phyloP scores from a whole-genome alignment of 495 filamentous ascomycete genomes.

The Aspergillus indologenus region DNA sequence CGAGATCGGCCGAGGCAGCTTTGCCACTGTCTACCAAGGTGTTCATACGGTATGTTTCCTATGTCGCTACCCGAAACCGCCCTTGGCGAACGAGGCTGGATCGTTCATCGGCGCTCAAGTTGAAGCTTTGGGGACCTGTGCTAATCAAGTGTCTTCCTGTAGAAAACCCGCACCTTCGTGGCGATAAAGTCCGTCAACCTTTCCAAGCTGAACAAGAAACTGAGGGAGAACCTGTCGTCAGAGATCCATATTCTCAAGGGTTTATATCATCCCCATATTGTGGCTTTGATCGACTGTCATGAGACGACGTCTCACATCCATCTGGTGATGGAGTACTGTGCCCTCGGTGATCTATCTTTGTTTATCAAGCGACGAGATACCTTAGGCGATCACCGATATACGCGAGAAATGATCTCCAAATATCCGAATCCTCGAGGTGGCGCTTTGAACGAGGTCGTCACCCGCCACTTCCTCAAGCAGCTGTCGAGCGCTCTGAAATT shows the following conservation, averaged over 20 bases:
- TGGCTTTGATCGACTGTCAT: conserved; percentile 88
- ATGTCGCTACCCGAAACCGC: background rate
- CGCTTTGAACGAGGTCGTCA: conserved; percentile 89
- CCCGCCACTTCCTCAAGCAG: conserved; percentile 94
- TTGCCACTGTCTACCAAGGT: conserved; percentile 88
- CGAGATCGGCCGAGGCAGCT: conserved; percentile 93
- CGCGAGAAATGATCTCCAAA: conserved; percentile 80
- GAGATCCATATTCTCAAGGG: conserved; percentile 93
- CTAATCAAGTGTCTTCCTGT: conserved; percentile 5
- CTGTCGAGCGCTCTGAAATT: conserved; percentile 90
- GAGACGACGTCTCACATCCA: conserved; percentile 86
- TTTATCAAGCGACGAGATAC: conserved; percentile 93
- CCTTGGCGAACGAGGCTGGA: background rate
- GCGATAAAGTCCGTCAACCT: conserved; percentile 96
- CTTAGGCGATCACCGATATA: conserved; percentile 68
- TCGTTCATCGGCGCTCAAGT: background rate
- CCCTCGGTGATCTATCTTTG: conserved; percentile 84
- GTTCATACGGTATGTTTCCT: conserved; percentile 68
- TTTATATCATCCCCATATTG: conserved; percentile 93
- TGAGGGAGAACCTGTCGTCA: conserved; percentile 90
- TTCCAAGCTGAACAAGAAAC: conserved; percentile 84
- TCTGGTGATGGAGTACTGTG: conserved; percentile 97
- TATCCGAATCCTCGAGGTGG: conserved; percentile 80
- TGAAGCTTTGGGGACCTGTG: background rate
- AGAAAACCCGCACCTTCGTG: conserved; percentile 66